A percentile compares a stretch with the other conserved stretches of the same genome.
Conservation (phyloP, 768 basidiomycete species). For the Tulasnella sp. region DNA sequence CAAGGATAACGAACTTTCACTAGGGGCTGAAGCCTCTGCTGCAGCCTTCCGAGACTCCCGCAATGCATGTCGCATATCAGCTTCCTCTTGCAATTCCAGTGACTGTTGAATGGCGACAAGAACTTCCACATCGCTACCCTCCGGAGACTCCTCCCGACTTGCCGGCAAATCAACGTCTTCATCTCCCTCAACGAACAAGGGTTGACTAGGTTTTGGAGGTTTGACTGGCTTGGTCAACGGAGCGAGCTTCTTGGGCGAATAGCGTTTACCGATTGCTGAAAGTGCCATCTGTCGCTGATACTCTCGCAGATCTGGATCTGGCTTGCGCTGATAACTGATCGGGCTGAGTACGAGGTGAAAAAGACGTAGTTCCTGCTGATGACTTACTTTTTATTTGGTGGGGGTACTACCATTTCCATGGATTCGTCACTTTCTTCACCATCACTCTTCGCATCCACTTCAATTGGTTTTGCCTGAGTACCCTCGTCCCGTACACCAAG, state of each 20-base stretch:
- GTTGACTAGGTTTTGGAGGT: constrained; percentile 25
- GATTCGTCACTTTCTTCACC: constrained; percentile 38
- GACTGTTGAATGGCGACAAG: constrained; percentile 11
- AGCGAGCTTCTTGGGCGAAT: constrained; percentile 30
- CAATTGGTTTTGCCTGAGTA: constrained; percentile 71
- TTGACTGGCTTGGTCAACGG: constrained; percentile 30
- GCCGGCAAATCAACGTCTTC: constrained; percentile 21
- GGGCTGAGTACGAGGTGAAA: background rate
- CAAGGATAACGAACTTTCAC: constrained; percentile 57
- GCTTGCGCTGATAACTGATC: constrained; percentile 18
- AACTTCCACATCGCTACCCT: background rate
- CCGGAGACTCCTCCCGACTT: background rate
- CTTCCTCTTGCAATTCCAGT: constrained; percentile 4
- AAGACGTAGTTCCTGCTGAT: constrained; percentile 38
- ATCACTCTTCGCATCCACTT: constrained; percentile 52
- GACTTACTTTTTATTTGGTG: background rate
- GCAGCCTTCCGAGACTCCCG: background rate
- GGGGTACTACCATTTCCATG: constrained; percentile 59
- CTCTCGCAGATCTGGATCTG: constrained; percentile 52
- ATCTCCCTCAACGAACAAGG: constrained; percentile 45
- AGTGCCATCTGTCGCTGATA: constrained; percentile 51
- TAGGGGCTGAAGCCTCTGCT: constrained; percentile 23
- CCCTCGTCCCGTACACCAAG: constrained; percentile 84
- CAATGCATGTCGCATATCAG: constrained; percentile 8
- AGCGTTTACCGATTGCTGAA: constrained; percentile 41